phyloP scores from a whole-genome alignment of 129 eudicot species.

The Daucus carota region DNA sequence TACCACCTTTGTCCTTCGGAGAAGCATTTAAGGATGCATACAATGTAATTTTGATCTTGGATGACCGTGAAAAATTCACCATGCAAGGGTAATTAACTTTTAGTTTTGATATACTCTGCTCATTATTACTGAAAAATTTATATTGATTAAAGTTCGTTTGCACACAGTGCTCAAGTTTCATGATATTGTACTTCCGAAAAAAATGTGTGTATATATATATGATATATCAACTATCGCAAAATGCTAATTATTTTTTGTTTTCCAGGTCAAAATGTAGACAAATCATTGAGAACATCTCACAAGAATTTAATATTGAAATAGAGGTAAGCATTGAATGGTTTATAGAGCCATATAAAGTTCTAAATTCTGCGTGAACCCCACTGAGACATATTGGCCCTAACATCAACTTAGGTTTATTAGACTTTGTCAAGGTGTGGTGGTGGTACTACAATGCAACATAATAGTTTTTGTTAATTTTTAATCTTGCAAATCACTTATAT shows the following conservation, averaged over 20 bases:
- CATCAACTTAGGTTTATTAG: conserved; percentile 3
- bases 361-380: neutral
- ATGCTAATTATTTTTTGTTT: conserved; percentile 11
- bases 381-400: neutral
- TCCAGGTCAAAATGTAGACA: conserved; percentile 63
- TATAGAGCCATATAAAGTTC: neutral
- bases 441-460: neutral
- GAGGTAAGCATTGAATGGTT: conserved; percentile 42
- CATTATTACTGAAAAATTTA: neutral
- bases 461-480: neutral
- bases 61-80: conserved; percentile 82
- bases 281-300: conserved; percentile 44
- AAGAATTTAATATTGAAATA: conserved; percentile 55
- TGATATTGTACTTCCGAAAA: neutral
- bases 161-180: neutral
- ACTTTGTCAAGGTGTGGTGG: neutral
- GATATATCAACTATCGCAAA: neutral
- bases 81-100: conserved; percentile 44
- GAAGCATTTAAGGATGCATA: conserved; percentile 71
- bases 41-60: conserved; percentile 75
- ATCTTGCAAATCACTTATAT: neutral
- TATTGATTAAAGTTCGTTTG: neutral
- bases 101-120: neutral
- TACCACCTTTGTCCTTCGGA: conserved; percentile 70
- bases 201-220: no score